phyloP scores from a whole-genome alignment of 2,329 filamentous ascomycete species.

The Sclerotinia glacialis region DNA sequence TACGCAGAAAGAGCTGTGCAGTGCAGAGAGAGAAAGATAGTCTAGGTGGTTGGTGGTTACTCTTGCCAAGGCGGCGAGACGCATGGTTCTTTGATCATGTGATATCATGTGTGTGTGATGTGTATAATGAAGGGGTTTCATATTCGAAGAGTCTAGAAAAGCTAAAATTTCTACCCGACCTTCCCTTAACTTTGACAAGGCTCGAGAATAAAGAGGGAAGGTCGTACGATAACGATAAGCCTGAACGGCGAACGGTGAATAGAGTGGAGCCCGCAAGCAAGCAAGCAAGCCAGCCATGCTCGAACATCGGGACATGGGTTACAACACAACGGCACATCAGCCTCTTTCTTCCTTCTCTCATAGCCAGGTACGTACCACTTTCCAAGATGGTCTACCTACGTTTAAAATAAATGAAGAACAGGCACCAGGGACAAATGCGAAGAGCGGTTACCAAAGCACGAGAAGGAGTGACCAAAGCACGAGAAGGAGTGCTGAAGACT shows the following conservation, averaged over 20 bases:
- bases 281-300: not conserved
- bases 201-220: not conserved
- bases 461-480: not conserved
- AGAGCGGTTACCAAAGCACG: not conserved
- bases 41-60: not conserved
- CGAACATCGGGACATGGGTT: not conserved
- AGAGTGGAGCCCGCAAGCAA: not conserved
- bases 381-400: not conserved
- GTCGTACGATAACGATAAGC: conserved; percentile 11
- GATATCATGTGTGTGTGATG: not conserved
- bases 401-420: not conserved
- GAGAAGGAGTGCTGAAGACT: not conserved
- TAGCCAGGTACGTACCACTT: not conserved
- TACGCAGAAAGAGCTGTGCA: not conserved
- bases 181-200: not conserved
- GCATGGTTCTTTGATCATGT: conserved; percentile 6
- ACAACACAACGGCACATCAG: not conserved
- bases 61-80: not conserved
- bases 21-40: not conserved
- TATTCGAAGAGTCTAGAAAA: not conserved
- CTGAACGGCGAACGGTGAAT: not conserved
- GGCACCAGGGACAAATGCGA: not conserved
- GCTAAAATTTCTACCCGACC: not conserved
- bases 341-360: not conserved
- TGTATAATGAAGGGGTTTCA: not conserved